Evolutionary conservation across 2,329 filamentous ascomycete genomes (phyloP).

Genomic region (Fusarium mexicanum): DNA sequence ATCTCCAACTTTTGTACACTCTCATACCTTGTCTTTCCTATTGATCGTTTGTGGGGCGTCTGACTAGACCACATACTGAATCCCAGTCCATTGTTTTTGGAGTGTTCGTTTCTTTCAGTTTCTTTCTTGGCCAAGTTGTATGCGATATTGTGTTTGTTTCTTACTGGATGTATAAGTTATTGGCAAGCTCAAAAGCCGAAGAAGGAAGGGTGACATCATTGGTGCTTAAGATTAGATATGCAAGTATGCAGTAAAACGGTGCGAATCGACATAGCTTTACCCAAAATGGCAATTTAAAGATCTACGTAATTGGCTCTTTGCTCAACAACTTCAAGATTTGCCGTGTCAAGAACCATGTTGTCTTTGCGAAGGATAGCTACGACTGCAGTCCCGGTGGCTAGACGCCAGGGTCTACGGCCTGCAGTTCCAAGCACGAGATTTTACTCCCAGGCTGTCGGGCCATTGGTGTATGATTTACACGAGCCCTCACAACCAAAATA

Average conservation of each 20-base stretch:
- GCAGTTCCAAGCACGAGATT: constrained; percentile 11
- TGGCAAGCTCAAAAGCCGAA: background rate
- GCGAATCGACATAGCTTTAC: constrained; percentile 15
- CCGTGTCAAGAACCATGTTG: constrained; percentile 29
- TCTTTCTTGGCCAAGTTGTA: background rate
- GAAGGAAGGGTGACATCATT: constrained; percentile 34
- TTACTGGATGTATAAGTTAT: background rate
- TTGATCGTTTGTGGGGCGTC: background rate
- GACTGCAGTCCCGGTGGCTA: background rate
- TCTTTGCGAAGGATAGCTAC: constrained; percentile 24
- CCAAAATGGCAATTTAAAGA: constrained; percentile 34
- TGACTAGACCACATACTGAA: background rate
- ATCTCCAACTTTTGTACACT: background rate
- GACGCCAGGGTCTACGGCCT: background rate
- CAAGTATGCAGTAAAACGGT: constrained; percentile 37
- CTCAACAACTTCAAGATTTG: constrained; percentile 11
- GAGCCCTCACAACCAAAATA: constrained; percentile 58
- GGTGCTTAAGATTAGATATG: constrained; percentile 32
- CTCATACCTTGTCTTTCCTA: background rate
- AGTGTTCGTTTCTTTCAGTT: background rate
- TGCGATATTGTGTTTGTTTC: background rate
- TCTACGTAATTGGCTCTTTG: constrained; percentile 31
- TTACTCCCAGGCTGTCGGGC: constrained; percentile 41
- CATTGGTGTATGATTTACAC: constrained; percentile 74
- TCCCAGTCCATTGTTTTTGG: background rate